These are phyloP conservation scores for Xylaria sp. DNA, from an alignment of 2,329 filamentous ascomycete species.

Conservation along the genomic window DNA sequence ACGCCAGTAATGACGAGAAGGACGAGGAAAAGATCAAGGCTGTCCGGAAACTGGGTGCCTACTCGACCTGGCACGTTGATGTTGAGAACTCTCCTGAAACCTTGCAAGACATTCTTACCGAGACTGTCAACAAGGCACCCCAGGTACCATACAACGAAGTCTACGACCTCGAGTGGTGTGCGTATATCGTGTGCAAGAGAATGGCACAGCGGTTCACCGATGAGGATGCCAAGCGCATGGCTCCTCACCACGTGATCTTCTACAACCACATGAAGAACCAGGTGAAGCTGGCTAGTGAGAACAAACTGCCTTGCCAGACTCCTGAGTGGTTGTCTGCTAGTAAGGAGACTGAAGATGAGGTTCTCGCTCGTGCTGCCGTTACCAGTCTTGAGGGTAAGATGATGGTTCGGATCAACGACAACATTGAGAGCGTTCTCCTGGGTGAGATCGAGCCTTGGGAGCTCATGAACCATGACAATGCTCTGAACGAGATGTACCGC, in stretches of 20 bases:
- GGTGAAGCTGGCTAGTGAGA: slow-evolving; percentile 23
- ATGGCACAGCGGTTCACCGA: slow-evolving; percentile 25
- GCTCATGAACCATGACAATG: slow-evolving; percentile 30
- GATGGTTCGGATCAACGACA: slow-evolving; percentile 29
- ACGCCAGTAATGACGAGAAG: slow-evolving; percentile 21
- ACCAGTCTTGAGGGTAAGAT: slow-evolving; percentile 29
- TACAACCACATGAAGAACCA: slow-evolving; percentile 30
- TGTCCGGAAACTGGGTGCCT: slow-evolving; percentile 25
- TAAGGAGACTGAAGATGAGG: slow-evolving; percentile 24
- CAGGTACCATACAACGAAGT: slow-evolving; percentile 26
- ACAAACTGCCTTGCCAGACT: slow-evolving; percentile 25
- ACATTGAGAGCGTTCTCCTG: slow-evolving; percentile 27
- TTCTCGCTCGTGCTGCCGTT: slow-evolving; percentile 22
- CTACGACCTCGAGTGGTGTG: slow-evolving; percentile 28
- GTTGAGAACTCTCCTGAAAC: slow-evolving; percentile 27
- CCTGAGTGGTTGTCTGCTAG: slow-evolving; percentile 25
- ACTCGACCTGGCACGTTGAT: slow-evolving; percentile 27
- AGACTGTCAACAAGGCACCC: slow-evolving; percentile 20
- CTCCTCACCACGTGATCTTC: slow-evolving; percentile 26
- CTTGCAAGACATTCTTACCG: slow-evolving; percentile 18
- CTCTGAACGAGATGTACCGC: slow-evolving; percentile 29
- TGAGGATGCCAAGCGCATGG: slow-evolving; percentile 24
- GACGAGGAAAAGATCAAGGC: slow-evolving; percentile 23
- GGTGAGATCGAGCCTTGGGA: slow-evolving; percentile 30
- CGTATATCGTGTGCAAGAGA: slow-evolving; percentile 29